Evolutionary conservation across 1,284 basidiomycete species (phyloP).

Genomic region (Pseudozyma sp.): DNA sequence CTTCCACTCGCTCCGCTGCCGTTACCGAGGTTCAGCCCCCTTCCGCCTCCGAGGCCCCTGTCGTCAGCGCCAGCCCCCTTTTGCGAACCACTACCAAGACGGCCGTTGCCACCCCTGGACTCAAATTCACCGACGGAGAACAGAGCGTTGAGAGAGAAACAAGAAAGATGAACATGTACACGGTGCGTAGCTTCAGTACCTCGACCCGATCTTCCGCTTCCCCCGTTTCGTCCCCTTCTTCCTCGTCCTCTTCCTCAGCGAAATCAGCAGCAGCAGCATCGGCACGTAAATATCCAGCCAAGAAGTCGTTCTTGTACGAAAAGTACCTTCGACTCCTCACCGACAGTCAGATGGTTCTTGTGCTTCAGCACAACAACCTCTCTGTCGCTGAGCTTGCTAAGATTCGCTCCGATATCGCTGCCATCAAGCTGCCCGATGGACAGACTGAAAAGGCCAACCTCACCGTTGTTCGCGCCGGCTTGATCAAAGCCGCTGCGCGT

Average conservation of each 20-base stretch:
- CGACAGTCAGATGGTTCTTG: conserved; percentile 51
- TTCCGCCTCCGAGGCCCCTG: conserved; percentile 37
- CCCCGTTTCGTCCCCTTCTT: conserved; percentile 12
- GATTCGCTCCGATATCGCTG: conserved; percentile 52
- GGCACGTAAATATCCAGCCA: conserved; percentile 39
- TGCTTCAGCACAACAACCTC: conserved; percentile 63
- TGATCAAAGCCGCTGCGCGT: conserved; percentile 45
- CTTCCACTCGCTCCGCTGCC: conserved; percentile 40
- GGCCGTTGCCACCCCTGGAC: conserved; percentile 55
- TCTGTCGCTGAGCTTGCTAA: conserved; percentile 53
- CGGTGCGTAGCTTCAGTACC: conserved; percentile 58
- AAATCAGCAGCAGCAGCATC: conserved; percentile 1
- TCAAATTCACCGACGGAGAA: conserved; percentile 54
- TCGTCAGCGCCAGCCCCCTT: conserved; percentile 42
- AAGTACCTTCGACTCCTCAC: conserved; percentile 56
- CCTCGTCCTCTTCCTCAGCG: conserved; percentile 9
- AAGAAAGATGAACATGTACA: conserved; percentile 65
- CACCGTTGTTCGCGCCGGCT: conserved; percentile 51
- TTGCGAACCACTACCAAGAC: conserved; percentile 50
- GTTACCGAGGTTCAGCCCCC: conserved; percentile 36
- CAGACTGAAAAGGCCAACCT: conserved; percentile 35
- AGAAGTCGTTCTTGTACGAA: conserved; percentile 59
- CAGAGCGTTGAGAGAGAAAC: conserved; percentile 56
- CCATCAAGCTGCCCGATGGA: conserved; percentile 45
- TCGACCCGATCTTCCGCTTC: conserved; percentile 22